Percentiles rank a stretch among this genome's conserved stretches.
These are phyloP conservation scores for Peltaster fructicola DNA, from an alignment of 2,329 filamentous ascomycete species.

Conservation along the genomic window DNA sequence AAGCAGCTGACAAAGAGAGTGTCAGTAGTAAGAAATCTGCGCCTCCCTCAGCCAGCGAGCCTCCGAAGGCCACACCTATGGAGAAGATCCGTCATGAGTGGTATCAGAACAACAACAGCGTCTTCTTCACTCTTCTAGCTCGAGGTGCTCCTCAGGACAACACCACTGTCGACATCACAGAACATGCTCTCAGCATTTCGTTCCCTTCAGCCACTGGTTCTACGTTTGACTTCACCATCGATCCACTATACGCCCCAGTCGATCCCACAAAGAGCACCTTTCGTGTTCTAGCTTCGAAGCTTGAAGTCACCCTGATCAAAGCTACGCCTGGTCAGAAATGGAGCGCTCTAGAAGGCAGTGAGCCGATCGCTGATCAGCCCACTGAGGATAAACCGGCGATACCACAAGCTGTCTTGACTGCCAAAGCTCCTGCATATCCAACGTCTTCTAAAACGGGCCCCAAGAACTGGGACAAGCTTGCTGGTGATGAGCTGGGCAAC, in stretches of 20 bases:
- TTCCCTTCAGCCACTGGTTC: conserved; percentile 36
- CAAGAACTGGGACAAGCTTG: conserved; percentile 85
- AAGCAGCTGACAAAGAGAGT: background rate
- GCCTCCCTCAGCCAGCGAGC: conserved; percentile 7
- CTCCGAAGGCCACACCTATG: conserved; percentile 25
- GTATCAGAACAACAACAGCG: conserved; percentile 45
- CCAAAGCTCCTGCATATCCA: conserved; percentile 49
- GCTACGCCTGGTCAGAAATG: conserved; percentile 48
- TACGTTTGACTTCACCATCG: conserved; percentile 43
- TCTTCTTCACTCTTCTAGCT: conserved; percentile 47
- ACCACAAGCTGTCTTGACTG: conserved; percentile 8
- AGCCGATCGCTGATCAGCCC: conserved; percentile 9
- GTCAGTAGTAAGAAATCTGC: conserved; percentile 14
- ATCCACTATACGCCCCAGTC: conserved; percentile 50
- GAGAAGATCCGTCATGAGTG: conserved; percentile 51
- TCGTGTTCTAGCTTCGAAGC: conserved; percentile 56
- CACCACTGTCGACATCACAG: conserved; percentile 32
- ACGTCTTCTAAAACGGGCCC: conserved; percentile 69
- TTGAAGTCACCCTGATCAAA: conserved; percentile 62
- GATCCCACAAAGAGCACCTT: conserved; percentile 42
- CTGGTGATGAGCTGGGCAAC: conserved; percentile 35
- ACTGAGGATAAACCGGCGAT: conserved; percentile 4
- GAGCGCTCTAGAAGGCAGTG: conserved; percentile 37
- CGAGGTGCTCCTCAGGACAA: conserved; percentile 45
- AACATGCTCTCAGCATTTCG: conserved; percentile 33